Percentiles rank a stretch among this genome's conserved stretches.
Evolutionary conservation across 208 protist genomes (phyloP).

Genomic region (Pavlovales sp.): DNA sequence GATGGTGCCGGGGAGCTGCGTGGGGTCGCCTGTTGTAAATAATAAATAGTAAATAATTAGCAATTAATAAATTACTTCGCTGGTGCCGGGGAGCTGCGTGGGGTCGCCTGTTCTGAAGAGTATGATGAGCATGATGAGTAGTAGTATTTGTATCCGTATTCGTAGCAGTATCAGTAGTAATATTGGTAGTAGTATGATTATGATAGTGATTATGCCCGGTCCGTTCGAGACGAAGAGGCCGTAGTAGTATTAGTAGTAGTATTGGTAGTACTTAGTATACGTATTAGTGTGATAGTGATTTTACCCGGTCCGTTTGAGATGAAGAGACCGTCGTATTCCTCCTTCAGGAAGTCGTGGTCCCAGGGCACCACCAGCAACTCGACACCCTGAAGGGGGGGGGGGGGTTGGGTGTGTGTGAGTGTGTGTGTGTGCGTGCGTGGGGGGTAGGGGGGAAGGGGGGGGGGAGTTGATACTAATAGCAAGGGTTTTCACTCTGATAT

Average conservation of each 20-base stretch:
- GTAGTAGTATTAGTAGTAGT: neutral
- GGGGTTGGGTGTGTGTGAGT: too few relatives aligned
- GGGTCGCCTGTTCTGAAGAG: neutral
- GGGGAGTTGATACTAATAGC: too few relatives aligned
- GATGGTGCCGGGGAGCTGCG: neutral
- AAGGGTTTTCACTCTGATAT: too few relatives aligned
- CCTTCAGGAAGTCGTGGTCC: constrained; percentile 88
- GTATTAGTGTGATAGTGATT: constrained; percentile 61
- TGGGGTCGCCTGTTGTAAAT: neutral
- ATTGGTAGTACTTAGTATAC: constrained; percentile 4
- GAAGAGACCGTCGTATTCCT: constrained; percentile 93
- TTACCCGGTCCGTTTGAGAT: constrained; percentile 76
- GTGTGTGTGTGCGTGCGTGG: too few relatives aligned
- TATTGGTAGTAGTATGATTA: too few relatives aligned
- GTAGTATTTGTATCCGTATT: neutral
- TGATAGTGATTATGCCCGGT: too few relatives aligned
- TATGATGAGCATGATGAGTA: too few relatives aligned
- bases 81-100: neutral
- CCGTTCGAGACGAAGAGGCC: too few relatives aligned
- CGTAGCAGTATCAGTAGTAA: too few relatives aligned
- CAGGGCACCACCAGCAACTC: constrained; percentile 72
- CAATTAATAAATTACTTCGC: neutral
- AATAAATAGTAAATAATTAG: too few relatives aligned
- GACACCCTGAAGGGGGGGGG: too few relatives aligned
- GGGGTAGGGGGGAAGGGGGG: too few relatives aligned